Base-by-base conservation (phyloP, 176 grass and related monocot genomes). In the Oryza rufipogon region DNA sequence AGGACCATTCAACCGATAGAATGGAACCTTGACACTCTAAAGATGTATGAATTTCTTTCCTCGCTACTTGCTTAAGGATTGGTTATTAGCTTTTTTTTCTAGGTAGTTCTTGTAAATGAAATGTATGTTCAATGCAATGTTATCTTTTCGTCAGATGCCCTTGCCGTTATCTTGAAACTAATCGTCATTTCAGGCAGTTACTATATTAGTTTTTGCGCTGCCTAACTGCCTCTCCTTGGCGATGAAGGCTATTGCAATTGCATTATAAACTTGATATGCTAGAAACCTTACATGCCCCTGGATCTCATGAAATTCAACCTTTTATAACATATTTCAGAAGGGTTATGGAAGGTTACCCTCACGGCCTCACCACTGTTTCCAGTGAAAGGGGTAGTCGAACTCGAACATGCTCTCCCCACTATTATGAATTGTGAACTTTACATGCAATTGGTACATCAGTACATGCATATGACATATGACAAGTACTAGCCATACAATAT, bases 21-120 rank as follows among this genome's bases (percentile, higher is more conserved):
- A 9, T 26, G 28, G 22, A 81, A 19, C 19, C 0, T 49, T 20
- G 6, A 33, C 9, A 64, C 16, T 6, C 56, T 64, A 13, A 67
- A 15, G 48, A 33, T 8, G 39, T 44, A 44, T 2, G 42, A 10
- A 44, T 44, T 44, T 44, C 42, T 44, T 44, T 44, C 42, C 42
- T 44, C 42, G 42, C 6, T 68, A 52, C 30, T 33, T 68, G 10
- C 14, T 15, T 16, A 15, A 80, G 45, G 16, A 36, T 1, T 26
- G 48, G 6, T 56, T 45, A 9, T 36, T 61, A 45, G 9, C 2
- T 23, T 38, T 8, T 42, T 11, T 72, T 5, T 45, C 19, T 60
- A 10, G 56, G 20, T 71, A 17, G n/a, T 60, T 32, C 34, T 25
- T 81, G 67, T 79, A 68, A 68, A 66, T 66, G 23, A 28, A 79